A percentile compares a stretch with the other conserved stretches of the same genome.
Conservation (phyloP, 2,329 filamentous ascomycete genomes). For the Aspergillus sp. region DNA sequence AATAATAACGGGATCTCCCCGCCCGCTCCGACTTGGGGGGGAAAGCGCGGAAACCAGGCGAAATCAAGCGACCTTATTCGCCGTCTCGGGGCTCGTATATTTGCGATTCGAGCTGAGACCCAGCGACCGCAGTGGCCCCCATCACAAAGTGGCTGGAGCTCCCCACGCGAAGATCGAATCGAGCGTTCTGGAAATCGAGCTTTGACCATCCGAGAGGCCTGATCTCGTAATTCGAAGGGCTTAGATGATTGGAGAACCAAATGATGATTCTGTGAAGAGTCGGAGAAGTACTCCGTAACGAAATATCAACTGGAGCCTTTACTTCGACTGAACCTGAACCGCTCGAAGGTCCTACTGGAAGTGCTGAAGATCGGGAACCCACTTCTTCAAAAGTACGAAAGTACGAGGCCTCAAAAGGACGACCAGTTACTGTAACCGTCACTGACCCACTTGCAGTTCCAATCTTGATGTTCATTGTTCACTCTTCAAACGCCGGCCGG, state of each 20-base stretch:
- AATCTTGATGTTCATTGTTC: background rate
- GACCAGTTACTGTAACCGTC: no score
- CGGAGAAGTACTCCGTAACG: background rate
- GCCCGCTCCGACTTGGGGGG: constrained; percentile 3
- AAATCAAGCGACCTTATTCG: no score
- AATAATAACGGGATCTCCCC: constrained; percentile 13
- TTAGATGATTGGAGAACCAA: background rate
- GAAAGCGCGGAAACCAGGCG: background rate
- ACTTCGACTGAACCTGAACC: background rate
- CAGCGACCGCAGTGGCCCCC: background rate
- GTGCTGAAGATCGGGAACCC: background rate
- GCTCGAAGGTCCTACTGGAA: background rate
- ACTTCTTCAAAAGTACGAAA: background rate
- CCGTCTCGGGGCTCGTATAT: background rate
- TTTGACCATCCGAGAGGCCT: background rate
- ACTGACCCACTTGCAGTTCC: background rate
- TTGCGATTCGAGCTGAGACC: background rate
- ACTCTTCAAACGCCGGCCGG: background rate
- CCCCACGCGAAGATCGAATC: background rate
- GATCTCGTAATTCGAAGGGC: background rate
- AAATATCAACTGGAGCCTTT: background rate
- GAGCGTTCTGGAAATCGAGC: constrained; percentile 5
- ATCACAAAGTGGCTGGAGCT: background rate
- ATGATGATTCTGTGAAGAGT: background rate
- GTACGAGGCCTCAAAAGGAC: background rate